A percentile compares a stretch with the other conserved stretches of the same genome.
Conservation (phyloP, 2,329 filamentous ascomycete genomes). For the Penicillium sp. region DNA sequence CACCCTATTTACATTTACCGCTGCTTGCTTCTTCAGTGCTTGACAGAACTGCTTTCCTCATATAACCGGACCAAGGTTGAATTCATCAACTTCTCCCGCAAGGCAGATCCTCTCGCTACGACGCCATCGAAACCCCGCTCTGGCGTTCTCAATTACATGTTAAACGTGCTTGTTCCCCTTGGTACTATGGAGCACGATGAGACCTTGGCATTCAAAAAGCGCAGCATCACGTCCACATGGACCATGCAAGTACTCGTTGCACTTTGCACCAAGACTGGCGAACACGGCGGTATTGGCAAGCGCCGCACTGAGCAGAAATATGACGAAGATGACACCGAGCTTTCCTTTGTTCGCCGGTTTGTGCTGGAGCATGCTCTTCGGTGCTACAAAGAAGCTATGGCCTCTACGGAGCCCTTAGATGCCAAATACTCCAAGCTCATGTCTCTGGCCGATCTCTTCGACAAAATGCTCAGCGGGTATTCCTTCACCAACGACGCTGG, state of each 20-base stretch:
- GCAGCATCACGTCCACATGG: conserved; percentile 75
- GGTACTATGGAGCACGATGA: conserved; percentile 68
- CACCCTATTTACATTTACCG: conserved; percentile 96
- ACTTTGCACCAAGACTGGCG: conserved; percentile 80
- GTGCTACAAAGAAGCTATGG: conserved; percentile 82
- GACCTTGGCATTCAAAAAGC: conserved; percentile 76
- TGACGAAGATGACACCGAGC: conserved; percentile 44
- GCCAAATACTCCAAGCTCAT: conserved; percentile 83
- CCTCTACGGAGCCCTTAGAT: conserved; percentile 75
- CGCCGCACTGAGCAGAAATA: conserved; percentile 45
- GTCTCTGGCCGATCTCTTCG: conserved; percentile 84
- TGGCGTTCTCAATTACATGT: conserved; percentile 86
- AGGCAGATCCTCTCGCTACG: conserved; percentile 72
- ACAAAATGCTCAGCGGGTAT: conserved; percentile 81
- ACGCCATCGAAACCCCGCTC: conserved; percentile 94
- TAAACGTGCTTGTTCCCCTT: conserved; percentile 70
- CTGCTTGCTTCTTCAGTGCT: conserved; percentile 87
- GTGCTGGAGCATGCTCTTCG: conserved; percentile 90
- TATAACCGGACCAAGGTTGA: conserved; percentile 96
- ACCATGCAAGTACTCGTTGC: conserved; percentile 83
- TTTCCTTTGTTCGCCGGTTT: conserved; percentile 90
- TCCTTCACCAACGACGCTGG: conserved; percentile 55
- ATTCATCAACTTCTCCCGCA: conserved; percentile 98
- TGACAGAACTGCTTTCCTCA: conserved; percentile 83
- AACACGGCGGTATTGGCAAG: conserved; percentile 61